Percentiles rank a stretch among this genome's conserved stretches.
These are phyloP conservation scores for Yamadazyma diospyri DNA, from an alignment of 1,139 yeast species.

Conservation along the genomic window DNA sequence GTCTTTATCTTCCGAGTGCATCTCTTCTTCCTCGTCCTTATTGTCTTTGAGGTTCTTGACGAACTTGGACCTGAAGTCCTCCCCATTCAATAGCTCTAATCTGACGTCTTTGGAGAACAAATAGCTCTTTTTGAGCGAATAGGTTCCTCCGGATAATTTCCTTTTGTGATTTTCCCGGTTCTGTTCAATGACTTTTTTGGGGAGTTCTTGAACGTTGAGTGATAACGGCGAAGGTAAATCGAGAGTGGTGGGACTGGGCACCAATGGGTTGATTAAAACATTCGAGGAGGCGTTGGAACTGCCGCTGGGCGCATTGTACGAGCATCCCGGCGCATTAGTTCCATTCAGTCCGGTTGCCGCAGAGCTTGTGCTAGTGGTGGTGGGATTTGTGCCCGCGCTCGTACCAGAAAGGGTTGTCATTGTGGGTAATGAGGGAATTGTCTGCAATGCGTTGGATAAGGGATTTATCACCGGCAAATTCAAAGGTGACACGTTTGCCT, in stretches of 20 bases:
- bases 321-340: too few relatives aligned
- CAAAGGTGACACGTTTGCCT: slow-evolving; percentile 5
- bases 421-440: slow-evolving; percentile 5
- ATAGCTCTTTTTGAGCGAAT: slow-evolving; percentile 19
- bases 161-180: slow-evolving; percentile 10
- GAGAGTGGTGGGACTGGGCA: neutral
- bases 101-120: slow-evolving; percentile 39
- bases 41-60: slow-evolving; percentile 3
- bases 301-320: too few relatives aligned
- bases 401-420: neutral
- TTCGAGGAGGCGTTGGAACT: too few relatives aligned
- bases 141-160: slow-evolving; percentile 4
- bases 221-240: slow-evolving; percentile 23
- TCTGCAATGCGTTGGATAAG: neutral
- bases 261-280: too few relatives aligned
- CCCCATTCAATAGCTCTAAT: slow-evolving; percentile 24
- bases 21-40: neutral
- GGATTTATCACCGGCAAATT: neutral
- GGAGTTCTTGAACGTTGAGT: slow-evolving; percentile 12
- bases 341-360: too few relatives aligned
- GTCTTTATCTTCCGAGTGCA: slow-evolving; percentile 5
- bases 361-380: slow-evolving; percentile 1
- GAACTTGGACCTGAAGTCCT: slow-evolving; percentile 5
- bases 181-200: slow-evolving; percentile 10
- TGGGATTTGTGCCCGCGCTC: slow-evolving; percentile 3